Conservation (phyloP, 371 early-diverging fungal species). For the Amoeboradix gromovi region DNA sequence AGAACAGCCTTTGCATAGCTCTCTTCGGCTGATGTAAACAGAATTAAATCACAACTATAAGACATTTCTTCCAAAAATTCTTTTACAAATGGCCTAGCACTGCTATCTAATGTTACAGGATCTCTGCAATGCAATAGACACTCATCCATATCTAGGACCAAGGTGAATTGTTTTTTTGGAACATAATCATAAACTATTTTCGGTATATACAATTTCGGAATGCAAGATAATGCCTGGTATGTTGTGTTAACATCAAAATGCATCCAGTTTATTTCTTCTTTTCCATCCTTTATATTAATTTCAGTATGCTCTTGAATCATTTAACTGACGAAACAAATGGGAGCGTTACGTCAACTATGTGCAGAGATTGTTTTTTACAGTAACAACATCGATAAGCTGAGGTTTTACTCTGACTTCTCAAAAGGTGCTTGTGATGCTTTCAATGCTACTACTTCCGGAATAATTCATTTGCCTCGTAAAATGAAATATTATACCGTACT, state of each 20-base stretch:
- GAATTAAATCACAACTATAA: background rate
- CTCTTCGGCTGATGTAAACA: background rate
- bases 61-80: background rate
- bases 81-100: background rate
- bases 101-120: background rate
- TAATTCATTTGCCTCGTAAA: background rate
- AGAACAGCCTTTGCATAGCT: background rate
- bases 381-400: background rate
- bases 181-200: background rate
- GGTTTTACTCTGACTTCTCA: background rate
- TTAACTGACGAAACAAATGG: too few species aligned
- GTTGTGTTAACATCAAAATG: background rate
- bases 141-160: background rate
- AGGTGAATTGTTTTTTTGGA: background rate
- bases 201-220: background rate
- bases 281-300: too few species aligned
- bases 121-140: background rate
- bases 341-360: too few species aligned
- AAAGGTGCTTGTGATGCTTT: background rate
- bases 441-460: background rate
- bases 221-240: background rate
- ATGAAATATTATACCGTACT: background rate
- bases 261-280: background rate
- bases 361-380: background rate
- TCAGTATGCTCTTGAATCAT: too few species aligned